phyloP scores from a whole-genome alignment of 768 basidiomycete species.

The Podaxis sp. region DNA sequence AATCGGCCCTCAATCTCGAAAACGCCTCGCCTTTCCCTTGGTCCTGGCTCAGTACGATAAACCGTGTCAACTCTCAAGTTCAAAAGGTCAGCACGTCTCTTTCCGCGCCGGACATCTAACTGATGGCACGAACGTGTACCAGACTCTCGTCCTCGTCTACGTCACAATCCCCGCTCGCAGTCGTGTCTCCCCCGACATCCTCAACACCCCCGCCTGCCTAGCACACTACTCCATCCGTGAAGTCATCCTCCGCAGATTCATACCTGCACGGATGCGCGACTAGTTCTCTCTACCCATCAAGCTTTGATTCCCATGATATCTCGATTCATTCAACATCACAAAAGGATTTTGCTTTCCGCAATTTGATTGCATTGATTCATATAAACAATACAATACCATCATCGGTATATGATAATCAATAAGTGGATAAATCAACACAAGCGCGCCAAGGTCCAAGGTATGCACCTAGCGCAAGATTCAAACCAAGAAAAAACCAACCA shows the following conservation, averaged over 20 bases:
- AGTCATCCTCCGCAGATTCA: constrained; percentile 78
- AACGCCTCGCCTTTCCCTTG: constrained; percentile 77
- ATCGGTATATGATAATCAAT: not conserved
- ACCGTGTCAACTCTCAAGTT: constrained; percentile 94
- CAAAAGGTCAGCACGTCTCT: constrained; percentile 64
- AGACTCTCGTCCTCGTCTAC: constrained; percentile 90
- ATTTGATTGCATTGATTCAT: not conserved
- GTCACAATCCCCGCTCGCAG: constrained; percentile 86
- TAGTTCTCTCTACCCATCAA: constrained; percentile 21
- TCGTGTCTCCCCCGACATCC: constrained; percentile 42
- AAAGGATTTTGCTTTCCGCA: not conserved
- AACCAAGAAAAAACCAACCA: not conserved
- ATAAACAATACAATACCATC: not conserved
- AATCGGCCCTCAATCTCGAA: constrained; percentile 60
- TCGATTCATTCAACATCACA: not conserved
- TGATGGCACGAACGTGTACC: not conserved
- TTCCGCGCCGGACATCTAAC: not conserved
- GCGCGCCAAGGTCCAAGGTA: too few relatives aligned
- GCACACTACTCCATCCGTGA: constrained; percentile 79
- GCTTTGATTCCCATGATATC: not conserved
- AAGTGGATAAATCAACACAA: not conserved
- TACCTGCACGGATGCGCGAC: constrained; percentile 91
- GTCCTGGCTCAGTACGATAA: constrained; percentile 97
- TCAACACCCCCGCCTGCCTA: constrained; percentile 72
- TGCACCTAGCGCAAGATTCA: too few relatives aligned